Conservation (phyloP, 352 stramenopile genomes). For the Pythium rhizo-oryzae region DNA sequence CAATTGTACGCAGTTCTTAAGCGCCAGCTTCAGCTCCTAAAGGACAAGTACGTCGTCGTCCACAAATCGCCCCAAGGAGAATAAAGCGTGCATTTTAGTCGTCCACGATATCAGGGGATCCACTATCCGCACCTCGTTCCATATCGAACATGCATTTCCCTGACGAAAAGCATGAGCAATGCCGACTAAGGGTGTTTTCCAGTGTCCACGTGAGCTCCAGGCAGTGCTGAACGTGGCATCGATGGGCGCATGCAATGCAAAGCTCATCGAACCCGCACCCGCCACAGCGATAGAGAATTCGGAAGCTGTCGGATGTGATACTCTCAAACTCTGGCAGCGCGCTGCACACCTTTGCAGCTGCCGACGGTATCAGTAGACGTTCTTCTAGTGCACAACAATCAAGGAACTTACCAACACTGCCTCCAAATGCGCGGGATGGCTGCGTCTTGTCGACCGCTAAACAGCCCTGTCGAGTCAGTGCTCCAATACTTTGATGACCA, state of each 20-base stretch:
- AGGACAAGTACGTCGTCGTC: slow-evolving; percentile 47
- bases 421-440: slow-evolving; percentile 41
- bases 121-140: slow-evolving; percentile 15
- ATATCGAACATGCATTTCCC: slow-evolving; percentile 41
- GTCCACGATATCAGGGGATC: slow-evolving; percentile 1
- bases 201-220: slow-evolving; percentile 64
- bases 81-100: slow-evolving; percentile 7
- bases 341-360: slow-evolving; percentile 56
- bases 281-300: slow-evolving; percentile 65
- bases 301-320: slow-evolving; percentile 75
- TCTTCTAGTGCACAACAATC: neutral
- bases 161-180: slow-evolving; percentile 51
- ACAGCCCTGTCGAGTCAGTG: neutral
- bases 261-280: slow-evolving; percentile 53
- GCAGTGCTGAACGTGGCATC: slow-evolving; percentile 64
- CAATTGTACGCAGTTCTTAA: slow-evolving; percentile 43
- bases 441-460: slow-evolving; percentile 28
- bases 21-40: slow-evolving; percentile 69
- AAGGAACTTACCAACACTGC: slow-evolving; percentile 38
- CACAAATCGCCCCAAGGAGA: neutral
- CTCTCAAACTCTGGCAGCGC: slow-evolving; percentile 51
- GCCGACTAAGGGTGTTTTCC: slow-evolving; percentile 50
- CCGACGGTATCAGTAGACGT: neutral
- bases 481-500: neutral
- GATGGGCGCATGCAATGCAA: slow-evolving; percentile 72